A percentile compares a stretch with the other conserved stretches of the same genome.
phyloP scores from a whole-genome alignment of 495 filamentous ascomycete genomes.

The Saxophila tyrrhenica region DNA sequence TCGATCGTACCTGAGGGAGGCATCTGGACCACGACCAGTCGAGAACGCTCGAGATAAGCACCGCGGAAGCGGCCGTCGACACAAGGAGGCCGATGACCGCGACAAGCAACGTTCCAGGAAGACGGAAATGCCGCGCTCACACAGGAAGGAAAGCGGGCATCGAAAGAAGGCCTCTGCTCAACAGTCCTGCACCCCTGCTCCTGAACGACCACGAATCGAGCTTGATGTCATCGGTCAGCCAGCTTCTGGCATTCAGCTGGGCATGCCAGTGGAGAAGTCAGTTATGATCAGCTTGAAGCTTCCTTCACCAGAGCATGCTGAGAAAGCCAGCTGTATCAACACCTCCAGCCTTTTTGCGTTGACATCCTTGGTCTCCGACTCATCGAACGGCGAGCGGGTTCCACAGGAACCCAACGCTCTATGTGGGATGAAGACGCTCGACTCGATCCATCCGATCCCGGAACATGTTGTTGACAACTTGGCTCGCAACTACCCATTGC shows the following conservation, averaged over 20 bases:
- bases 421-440: slow-evolving; percentile 14
- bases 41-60: slow-evolving; percentile 5
- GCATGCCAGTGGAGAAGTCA: slow-evolving; percentile 12
- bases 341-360: slow-evolving; percentile 13
- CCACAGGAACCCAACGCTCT: slow-evolving; percentile 11
- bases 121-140: not conserved
- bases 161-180: not conserved
- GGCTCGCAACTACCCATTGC: slow-evolving; percentile 6
- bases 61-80: slow-evolving; percentile 1
- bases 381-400: slow-evolving; percentile 8
- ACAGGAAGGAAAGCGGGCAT: slow-evolving; percentile 8
- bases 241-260: slow-evolving; percentile 1
- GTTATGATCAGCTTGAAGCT: slow-evolving; percentile 12
- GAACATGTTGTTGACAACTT: slow-evolving; percentile 2
- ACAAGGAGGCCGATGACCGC: slow-evolving; percentile 3
- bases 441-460: slow-evolving; percentile 14
- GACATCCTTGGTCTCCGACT: slow-evolving; percentile 10
- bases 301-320: not conserved
- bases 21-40: slow-evolving; percentile 6
- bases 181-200: not conserved
- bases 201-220: slow-evolving; percentile 10
- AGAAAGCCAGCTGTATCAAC: slow-evolving; percentile 3
- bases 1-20: slow-evolving; percentile 6
- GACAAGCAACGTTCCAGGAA: not conserved
- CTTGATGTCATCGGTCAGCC: slow-evolving; percentile 18